Evolutionary conservation across 2,329 filamentous ascomycete species (phyloP).

Genomic region (Botrytis elliptica): DNA sequence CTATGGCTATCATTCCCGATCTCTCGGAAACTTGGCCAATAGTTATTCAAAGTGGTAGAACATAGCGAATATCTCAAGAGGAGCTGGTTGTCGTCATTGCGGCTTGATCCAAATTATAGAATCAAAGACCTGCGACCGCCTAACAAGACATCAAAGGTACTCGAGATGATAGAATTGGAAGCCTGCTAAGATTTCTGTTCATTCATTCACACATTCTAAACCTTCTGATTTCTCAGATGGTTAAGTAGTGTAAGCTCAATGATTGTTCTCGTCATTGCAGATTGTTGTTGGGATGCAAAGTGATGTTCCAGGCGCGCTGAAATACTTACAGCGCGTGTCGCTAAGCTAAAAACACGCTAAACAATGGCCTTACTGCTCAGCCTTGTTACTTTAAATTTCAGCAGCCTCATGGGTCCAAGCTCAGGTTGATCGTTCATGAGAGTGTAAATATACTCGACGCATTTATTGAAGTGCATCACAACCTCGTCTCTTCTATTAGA

Average conservation of each 20-base stretch:
- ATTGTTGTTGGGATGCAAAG: slow-evolving; percentile 26
- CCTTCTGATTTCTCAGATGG: slow-evolving; percentile 29
- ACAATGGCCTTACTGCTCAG: not conserved
- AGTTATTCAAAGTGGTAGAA: slow-evolving; percentile 27
- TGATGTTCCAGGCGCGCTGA: not conserved
- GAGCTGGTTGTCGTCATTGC: slow-evolving; percentile 38
- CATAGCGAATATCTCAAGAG: slow-evolving; percentile 34
- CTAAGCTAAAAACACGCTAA: slow-evolving; percentile 14
- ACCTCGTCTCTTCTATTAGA: not conserved
- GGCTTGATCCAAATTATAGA: slow-evolving; percentile 16
- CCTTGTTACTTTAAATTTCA: slow-evolving; percentile 16
- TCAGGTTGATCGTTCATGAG: not conserved
- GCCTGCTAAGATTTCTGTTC: slow-evolving; percentile 43
- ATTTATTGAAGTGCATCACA: not conserved
- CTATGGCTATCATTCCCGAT: slow-evolving; percentile 23
- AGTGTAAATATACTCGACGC: slow-evolving; percentile 3
- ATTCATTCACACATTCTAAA: slow-evolving; percentile 38
- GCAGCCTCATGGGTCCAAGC: slow-evolving; percentile 20
- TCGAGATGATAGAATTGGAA: slow-evolving; percentile 4
- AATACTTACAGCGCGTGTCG: slow-evolving; percentile 11
- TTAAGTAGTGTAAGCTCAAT: slow-evolving; percentile 38
- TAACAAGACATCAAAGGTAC: slow-evolving; percentile 21
- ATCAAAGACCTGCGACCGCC: slow-evolving; percentile 1
- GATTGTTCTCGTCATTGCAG: slow-evolving; percentile 40
- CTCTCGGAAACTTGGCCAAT: slow-evolving; percentile 22